Percentiles rank a stretch among this genome's conserved stretches.
Evolutionary conservation across 768 basidiomycete genomes (phyloP).

Genomic region (Amanita subjunquillea): DNA sequence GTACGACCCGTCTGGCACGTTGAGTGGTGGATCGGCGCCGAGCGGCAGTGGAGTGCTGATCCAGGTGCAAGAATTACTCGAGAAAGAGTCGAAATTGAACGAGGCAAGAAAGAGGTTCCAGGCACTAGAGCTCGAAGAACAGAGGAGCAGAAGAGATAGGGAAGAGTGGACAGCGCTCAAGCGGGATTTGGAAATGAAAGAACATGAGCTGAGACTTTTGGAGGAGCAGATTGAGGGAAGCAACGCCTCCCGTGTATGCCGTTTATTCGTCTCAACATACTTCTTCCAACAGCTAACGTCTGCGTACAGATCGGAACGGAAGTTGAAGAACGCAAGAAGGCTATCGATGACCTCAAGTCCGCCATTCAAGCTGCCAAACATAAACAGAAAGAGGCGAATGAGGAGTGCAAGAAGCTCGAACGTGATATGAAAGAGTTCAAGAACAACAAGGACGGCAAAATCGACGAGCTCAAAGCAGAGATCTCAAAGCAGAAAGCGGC

Average conservation of each 20-base stretch:
- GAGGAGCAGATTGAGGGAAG: conserved; percentile 82
- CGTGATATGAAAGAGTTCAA: conserved; percentile 98
- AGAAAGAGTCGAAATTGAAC: conserved; percentile 49
- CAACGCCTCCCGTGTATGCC: conserved; percentile 76
- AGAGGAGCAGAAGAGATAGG: conserved; percentile 36
- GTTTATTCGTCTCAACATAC: not conserved
- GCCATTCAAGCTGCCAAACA: conserved; percentile 58
- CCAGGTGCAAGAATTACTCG: conserved; percentile 74
- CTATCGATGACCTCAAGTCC: conserved; percentile 45
- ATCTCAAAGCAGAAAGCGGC: conserved; percentile 75
- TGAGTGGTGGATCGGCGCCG: conserved; percentile 86
- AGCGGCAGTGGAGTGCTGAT: conserved; percentile 64
- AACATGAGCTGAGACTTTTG: conserved; percentile 74
- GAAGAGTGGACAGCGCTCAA: conserved; percentile 50
- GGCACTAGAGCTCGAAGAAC: conserved; percentile 46
- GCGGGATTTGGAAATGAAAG: conserved; percentile 78
- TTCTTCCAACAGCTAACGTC: not conserved
- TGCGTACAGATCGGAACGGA: conserved; percentile 61
- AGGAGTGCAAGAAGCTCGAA: conserved; percentile 80
- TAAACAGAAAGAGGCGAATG: conserved; percentile 68
- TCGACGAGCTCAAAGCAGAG: conserved; percentile 82
- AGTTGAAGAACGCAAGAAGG: conserved; percentile 60
- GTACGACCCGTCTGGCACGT: conserved; percentile 91
- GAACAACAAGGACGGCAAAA: conserved; percentile 96
- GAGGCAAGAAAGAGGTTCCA: conserved; percentile 37